These are phyloP conservation scores for Clavispora phyllophila DNA, from an alignment of 805 yeast genomes.

Conservation along the genomic window DNA sequence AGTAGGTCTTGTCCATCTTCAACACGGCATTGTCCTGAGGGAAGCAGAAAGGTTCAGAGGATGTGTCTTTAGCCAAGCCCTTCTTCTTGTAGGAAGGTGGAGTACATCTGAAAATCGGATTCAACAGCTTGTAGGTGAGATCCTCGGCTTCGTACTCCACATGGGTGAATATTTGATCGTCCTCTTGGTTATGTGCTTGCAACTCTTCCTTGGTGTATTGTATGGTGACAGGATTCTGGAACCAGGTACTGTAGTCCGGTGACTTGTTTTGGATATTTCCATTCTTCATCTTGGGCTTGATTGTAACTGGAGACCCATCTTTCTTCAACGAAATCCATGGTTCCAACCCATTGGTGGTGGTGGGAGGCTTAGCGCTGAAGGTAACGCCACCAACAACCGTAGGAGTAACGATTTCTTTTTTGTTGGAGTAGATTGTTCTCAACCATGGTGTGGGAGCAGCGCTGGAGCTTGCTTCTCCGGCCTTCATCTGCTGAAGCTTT, in stretches of 20 bases:
- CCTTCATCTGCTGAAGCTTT: constrained; percentile 19
- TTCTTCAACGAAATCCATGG: constrained; percentile 80
- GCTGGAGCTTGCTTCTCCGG: constrained; percentile 10
- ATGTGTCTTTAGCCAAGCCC: constrained; percentile 51
- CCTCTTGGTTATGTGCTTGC: constrained; percentile 69
- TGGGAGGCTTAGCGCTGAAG: constrained; percentile 64
- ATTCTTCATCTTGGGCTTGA: constrained; percentile 68
- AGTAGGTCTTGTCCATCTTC: constrained; percentile 59
- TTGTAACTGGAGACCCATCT: constrained; percentile 75
- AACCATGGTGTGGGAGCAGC: constrained; percentile 48
- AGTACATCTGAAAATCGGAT: constrained; percentile 80
- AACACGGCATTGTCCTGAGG: constrained; percentile 61
- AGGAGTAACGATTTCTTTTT: constrained; percentile 58
- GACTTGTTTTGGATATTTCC: constrained; percentile 61
- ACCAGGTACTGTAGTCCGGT: constrained; percentile 75
- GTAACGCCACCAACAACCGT: constrained; percentile 62
- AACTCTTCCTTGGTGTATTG: constrained; percentile 55
- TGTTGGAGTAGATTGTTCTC: constrained; percentile 58
- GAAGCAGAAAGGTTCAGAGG: constrained; percentile 80
- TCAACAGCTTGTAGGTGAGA: constrained; percentile 61
- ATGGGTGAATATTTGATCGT: constrained; percentile 54
- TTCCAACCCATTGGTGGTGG: constrained; percentile 61
- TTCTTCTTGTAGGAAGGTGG: constrained; percentile 68
- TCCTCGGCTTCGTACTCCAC: constrained; percentile 60
- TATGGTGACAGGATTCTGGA: constrained; percentile 61